Conservation (phyloP, 805 yeast species). For the Candida ponderosae region DNA sequence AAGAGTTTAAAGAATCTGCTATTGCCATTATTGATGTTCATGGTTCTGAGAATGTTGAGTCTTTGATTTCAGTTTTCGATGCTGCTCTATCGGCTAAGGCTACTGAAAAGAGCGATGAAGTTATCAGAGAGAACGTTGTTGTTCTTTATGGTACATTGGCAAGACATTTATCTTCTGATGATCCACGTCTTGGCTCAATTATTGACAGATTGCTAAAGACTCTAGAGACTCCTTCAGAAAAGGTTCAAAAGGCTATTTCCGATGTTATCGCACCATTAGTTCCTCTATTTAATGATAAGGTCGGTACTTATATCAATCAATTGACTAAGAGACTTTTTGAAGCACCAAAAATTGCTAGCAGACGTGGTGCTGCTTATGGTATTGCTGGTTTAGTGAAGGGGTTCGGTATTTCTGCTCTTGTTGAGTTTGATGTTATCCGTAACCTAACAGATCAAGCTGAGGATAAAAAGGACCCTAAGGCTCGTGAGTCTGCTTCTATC, state of each 20-base stretch:
- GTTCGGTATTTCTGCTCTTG: conserved; percentile 69
- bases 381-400: conserved; percentile 92
- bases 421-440: conserved; percentile 71
- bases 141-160: conserved; percentile 89
- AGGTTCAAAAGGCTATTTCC: conserved; percentile 82
- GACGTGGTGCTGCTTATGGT: conserved; percentile 96
- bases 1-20: conserved; percentile 87
- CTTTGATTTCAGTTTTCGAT: conserved; percentile 77
- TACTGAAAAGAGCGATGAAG: conserved; percentile 44
- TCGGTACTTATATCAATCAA: conserved; percentile 46
- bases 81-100: conserved; percentile 42
- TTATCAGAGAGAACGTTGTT: conserved; percentile 70
- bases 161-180: conserved; percentile 64
- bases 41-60: conserved; percentile 64
- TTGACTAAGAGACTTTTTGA: conserved; percentile 55
- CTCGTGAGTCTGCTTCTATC: conserved; percentile 83
- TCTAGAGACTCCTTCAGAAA: conserved; percentile 80
- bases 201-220: conserved; percentile 66
- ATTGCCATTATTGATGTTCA: conserved; percentile 56
- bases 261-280: conserved; percentile 84
- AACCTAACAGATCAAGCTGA: conserved; percentile 77
- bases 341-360: conserved; percentile 34
- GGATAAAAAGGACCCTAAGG: conserved; percentile 65
- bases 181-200: conserved; percentile 56
- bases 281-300: conserved; percentile 39